Evolutionary conservation across 2,329 filamentous ascomycete genomes (phyloP), one percentile per base, ranked within the genome.

Genomic region (Penicillium nordicum): DNA sequence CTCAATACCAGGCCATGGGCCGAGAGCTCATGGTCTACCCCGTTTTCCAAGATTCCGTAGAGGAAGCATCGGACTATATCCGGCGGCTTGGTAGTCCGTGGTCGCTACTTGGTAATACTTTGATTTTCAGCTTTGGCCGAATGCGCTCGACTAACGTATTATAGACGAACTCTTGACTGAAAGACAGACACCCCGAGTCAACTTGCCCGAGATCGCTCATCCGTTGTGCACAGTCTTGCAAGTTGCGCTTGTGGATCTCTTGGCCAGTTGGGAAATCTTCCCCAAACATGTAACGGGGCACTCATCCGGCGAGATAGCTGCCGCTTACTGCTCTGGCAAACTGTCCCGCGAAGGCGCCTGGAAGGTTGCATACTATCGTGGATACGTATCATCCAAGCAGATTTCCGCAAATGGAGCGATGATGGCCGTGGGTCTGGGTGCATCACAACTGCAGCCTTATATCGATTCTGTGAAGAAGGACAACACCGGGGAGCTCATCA

Each of bases 291-390:
- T 73, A 5, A 54, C 48, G 1, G 69, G 71, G 3, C 71, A 73
- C 37, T 72, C 69, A 0, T 67, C 65, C 2, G 71, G 71, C 6
- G 71, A 73, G 48, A 70, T 80, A 32, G 76, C 75, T 0, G 78
- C 78, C 0, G 76, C 78, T 8, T 81, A 80, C 55, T 77, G 77
- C 4, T 75, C 76, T 1, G 74, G 79, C 3, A 66, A 62, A 27
- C n/a, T 74, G 6, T 62, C 66, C 1, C 59, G 59, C 1, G 59
- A 67, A 36, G 63, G 63, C 14, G 68, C 70, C 3, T 64, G 67
- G 55, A 66, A 63, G 23, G 59, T 63, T 21, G 69, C 69, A 11
- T 73, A 71, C 47, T 65, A 56, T 11, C 63, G 70, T 14, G 71
- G 70, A 16, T 57, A 62, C 44, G 58, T 64, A 10, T 68, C 64